Base-by-base conservation (phyloP, 2,329 filamentous ascomycete genomes). In the Aspergillus ibericus region DNA sequence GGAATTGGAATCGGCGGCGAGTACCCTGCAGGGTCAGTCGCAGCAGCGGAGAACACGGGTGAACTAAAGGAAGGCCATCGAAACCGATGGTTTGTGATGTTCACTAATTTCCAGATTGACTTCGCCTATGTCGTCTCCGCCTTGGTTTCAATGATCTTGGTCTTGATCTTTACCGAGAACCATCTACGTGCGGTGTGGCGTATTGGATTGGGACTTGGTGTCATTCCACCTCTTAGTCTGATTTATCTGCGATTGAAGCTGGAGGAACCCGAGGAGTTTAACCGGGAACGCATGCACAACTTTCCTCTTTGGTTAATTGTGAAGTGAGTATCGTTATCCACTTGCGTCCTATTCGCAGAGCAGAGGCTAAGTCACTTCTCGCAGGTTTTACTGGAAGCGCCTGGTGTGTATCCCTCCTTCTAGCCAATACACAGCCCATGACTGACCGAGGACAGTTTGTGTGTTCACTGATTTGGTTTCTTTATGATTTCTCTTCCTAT, bases 1-100 rank as follows among this genome's bases (percentile, higher is more conserved):
- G 84, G 89, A 22, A 85, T 91, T 61, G 89, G 91, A n/a, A 93
- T 96, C 53, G 91, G 82, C 15, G 89, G 76, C 82, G 80, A 76
- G 74, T 75, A 75, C 57, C 77, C 78, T 29, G 75, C 75, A 1
- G 93, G 93, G 3, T 91, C 86, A 59, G 93, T 97, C 0, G 90
- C 89, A 1, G 90, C 87, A 54, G 91, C 92, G 2, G 93, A 97
- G 75, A 89, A 88, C 4, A 93, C 89, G 0, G 90, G 91, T 20
- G 91, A 96, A 71, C 80, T 97, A 59, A 91, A 92, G 73, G 75
- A 78, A 15, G 93, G 93, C 10, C 88, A 89, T 15, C 83, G 93
- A n/a, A 93, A 97, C 71, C 83, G 89, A 38, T 96, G 92, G 91
- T 97, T 93, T 71, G 91, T 93, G 67, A 81, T 96, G 63, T 96